Evolutionary conservation across 805 yeast species (phyloP).

Genomic region (Candida dajiaensis): DNA sequence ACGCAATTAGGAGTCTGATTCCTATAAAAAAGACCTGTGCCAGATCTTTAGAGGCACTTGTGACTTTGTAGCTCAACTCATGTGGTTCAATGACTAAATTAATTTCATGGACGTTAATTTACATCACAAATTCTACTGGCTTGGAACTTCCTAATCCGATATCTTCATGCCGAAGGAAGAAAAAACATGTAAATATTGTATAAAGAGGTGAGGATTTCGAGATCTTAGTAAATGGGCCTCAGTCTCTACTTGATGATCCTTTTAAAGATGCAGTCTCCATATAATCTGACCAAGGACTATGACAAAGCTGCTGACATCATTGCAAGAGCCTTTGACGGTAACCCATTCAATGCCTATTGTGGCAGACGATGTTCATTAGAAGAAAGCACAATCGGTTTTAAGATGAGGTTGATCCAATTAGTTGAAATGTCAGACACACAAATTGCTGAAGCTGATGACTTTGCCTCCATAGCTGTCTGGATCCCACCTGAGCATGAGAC

Average conservation of each 20-base stretch:
- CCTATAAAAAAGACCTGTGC: too few species aligned
- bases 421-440: constrained; percentile 7
- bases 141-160: neutral
- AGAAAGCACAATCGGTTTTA: constrained; percentile 11
- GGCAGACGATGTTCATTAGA: constrained; percentile 11
- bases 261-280: neutral
- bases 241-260: neutral
- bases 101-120: too few species aligned
- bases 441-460: constrained; percentile 10
- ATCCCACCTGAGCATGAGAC: constrained; percentile 12
- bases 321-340: constrained; percentile 18
- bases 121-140: too few species aligned
- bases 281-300: constrained; percentile 47
- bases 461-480: constrained; percentile 16
- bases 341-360: constrained; percentile 11
- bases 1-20: too few species aligned
- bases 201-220: neutral
- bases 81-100: too few species aligned
- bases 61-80: too few species aligned
- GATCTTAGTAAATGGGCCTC: too few species aligned
- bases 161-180: too few species aligned
- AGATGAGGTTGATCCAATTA: constrained; percentile 12
- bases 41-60: too few species aligned
- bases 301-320: constrained; percentile 11
- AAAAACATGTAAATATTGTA: too few species aligned